A percentile compares a stretch with the other conserved stretches of the same genome.
These are phyloP conservation scores for Heterobasidion occidentale DNA, from an alignment of 1,284 basidiomycete genomes.

Conservation along the genomic window DNA sequence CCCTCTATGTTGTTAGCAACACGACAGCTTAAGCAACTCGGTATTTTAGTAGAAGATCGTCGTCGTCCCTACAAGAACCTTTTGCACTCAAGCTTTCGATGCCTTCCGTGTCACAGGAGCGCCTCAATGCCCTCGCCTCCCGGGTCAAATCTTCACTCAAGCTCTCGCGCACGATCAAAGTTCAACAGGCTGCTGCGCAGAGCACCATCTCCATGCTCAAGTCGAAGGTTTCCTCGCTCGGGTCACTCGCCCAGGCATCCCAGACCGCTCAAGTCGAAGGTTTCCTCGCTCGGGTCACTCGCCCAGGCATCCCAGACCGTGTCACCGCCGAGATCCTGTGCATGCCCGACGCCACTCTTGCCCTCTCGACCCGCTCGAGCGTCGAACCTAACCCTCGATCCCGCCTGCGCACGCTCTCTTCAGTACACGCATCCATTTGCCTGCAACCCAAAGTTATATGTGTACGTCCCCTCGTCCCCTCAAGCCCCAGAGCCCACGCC, in stretches of 20 bases:
- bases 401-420: no score
- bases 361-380: no score
- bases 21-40: no score
- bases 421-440: no score
- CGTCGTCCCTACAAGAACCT: constrained; percentile 7
- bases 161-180: constrained; percentile 67
- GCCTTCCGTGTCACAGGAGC: constrained; percentile 37
- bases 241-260: constrained; percentile 43
- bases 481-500: no score
- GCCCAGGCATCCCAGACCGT: constrained; percentile 38
- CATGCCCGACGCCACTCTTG: no score
- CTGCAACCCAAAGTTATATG: no score
- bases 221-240: constrained; percentile 53
- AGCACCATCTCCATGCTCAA: constrained; percentile 74
- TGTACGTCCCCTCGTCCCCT: no score
- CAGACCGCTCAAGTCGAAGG: constrained; percentile 62
- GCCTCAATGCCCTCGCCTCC: constrained; percentile 61
- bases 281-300: constrained; percentile 47
- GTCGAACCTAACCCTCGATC: no score
- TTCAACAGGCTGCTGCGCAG: constrained; percentile 75
- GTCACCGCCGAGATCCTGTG: constrained; percentile 20
- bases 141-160: constrained; percentile 78
- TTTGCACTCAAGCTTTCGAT: constrained; percentile 2
- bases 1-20: no score
- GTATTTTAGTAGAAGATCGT: constrained; percentile 9